Evolutionary conservation across 139 green algal species (phyloP), one percentile per base, ranked within the genome.

Genomic region (Micractinium sp.): DNA sequence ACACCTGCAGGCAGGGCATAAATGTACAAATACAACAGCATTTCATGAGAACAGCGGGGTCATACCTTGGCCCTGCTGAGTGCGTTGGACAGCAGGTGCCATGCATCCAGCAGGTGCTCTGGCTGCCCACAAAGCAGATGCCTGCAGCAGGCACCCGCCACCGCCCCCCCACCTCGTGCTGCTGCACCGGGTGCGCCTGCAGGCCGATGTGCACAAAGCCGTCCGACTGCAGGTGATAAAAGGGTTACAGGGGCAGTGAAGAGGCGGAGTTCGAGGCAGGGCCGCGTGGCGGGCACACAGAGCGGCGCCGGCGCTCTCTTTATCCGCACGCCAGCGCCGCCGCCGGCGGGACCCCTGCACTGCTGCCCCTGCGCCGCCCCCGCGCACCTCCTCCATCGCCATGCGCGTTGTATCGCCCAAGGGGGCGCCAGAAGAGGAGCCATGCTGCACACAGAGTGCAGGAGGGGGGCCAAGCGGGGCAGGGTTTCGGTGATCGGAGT

Each of bases 181-280:
- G 78, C 47, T 66, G 15, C 78, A 84, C 78, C 41, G 78, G 78
- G 41, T 84, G 78, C 41, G 78, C 41, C 78, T 84, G 78, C 78
- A 67, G 78, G 41, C 53, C 31, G 27, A 84, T 36, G 41, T 84
- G 41, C 78, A 84, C 53, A 36, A 84, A 84, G 14, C 78, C 78
- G 25, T 84, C 47, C 15, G 63, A 22, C 74, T 80, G 74, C 41
- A 39, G 78, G 78, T 25, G 29, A 47, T 22, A 47, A 7, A n/a
- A 39, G 35, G n/a, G n/a, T n/a, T n/a, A 71, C 63, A 71, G 20
- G 63, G 63, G 63, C 7, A 71, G 63, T 5, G 12, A 31, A 71
- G 63, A 23, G 63, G 63, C 63, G 47, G 47, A 56, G 47, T 56
- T 56, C 7, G 47, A 73, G 3, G 63, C 63, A 73, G 16, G 23